Conservation (phyloP, 2,329 filamentous ascomycete genomes). For the Xylaria sp. region DNA sequence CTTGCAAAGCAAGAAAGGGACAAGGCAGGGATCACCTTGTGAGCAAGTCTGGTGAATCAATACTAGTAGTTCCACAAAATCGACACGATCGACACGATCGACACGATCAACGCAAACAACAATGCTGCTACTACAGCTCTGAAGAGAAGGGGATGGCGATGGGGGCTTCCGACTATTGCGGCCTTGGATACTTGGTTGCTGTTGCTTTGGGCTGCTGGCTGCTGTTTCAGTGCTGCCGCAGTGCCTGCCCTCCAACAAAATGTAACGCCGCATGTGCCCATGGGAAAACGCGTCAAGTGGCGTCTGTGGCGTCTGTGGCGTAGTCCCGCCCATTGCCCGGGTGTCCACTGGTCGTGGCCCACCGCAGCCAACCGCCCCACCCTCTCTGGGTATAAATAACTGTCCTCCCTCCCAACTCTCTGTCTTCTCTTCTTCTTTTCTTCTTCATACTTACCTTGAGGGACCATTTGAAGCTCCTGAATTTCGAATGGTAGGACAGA, state of each 20-base stretch:
- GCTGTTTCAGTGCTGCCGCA: not conserved
- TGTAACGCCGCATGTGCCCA: not conserved
- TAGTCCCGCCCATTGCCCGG: not conserved
- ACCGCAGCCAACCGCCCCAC: not conserved
- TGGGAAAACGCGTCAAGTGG: constrained; percentile 16
- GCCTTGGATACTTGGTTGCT: not conserved
- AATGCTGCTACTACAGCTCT: not conserved
- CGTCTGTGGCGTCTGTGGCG: constrained; percentile 4
- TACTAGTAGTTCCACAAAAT: no score
- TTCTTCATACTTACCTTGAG: constrained; percentile 60
- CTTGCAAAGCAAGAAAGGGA: no score
- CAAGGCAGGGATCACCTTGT: no score
- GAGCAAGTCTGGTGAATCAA: no score
- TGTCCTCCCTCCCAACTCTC: constrained; percentile 10
- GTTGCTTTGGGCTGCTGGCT: constrained; percentile 1
- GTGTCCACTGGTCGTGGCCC: no score
- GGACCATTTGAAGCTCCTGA: constrained; percentile 51
- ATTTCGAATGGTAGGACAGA: constrained; percentile 48
- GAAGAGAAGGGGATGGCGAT: not conserved
- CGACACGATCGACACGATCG: no score
- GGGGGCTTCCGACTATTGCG: not conserved
- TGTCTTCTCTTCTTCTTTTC: constrained; percentile 42
- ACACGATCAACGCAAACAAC: no score
- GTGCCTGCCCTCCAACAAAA: not conserved
- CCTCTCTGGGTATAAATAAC: not conserved